These are phyloP conservation scores for Pyrenophora tritici-repentis DNA, from an alignment of 2,329 filamentous ascomycete genomes.

Conservation along the genomic window DNA sequence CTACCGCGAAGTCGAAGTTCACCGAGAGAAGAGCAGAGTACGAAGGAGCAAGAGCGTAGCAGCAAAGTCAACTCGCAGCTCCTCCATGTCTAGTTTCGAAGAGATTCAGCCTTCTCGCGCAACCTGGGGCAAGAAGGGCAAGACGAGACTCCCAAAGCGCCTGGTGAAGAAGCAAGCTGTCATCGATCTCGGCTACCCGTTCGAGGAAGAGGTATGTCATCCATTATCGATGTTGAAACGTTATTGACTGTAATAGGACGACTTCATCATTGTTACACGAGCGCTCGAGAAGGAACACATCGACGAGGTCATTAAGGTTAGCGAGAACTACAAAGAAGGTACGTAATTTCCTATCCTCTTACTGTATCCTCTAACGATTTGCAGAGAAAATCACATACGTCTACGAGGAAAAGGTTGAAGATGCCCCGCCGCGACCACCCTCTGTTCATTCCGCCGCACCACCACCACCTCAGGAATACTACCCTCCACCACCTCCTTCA, in stretches of 20 bases:
- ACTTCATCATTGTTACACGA: conserved; percentile 78
- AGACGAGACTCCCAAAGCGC: conserved; percentile 82
- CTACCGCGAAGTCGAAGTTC: conserved; percentile 56
- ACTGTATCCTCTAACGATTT: conserved; percentile 5
- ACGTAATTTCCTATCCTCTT: conserved; percentile 16
- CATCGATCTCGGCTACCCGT: conserved; percentile 84
- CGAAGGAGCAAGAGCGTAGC: conserved; percentile 39
- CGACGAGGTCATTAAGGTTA: conserved; percentile 82
- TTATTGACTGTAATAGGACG: conserved; percentile 62
- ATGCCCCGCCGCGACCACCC: conserved; percentile 22
- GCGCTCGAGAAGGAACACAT: conserved; percentile 90
- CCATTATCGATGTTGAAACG: background rate
- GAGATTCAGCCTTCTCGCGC: conserved; percentile 43
- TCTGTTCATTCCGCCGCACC: conserved; percentile 18
- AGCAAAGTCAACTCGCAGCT: conserved; percentile 42
- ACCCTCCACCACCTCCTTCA: conserved; percentile 22
- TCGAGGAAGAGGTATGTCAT: conserved; percentile 74
- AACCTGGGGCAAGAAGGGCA: conserved; percentile 67
- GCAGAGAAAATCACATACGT: conserved; percentile 46
- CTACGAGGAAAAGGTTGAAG: conserved; percentile 36
- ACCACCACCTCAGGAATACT: conserved; percentile 27
- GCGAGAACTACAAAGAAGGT: conserved; percentile 70
- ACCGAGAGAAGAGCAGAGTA: conserved; percentile 50
- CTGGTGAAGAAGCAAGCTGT: conserved; percentile 81
- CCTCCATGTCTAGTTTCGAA: conserved; percentile 50